Conservation (phyloP, 2,329 filamentous ascomycete species). For the Aspergillus sp. region DNA sequence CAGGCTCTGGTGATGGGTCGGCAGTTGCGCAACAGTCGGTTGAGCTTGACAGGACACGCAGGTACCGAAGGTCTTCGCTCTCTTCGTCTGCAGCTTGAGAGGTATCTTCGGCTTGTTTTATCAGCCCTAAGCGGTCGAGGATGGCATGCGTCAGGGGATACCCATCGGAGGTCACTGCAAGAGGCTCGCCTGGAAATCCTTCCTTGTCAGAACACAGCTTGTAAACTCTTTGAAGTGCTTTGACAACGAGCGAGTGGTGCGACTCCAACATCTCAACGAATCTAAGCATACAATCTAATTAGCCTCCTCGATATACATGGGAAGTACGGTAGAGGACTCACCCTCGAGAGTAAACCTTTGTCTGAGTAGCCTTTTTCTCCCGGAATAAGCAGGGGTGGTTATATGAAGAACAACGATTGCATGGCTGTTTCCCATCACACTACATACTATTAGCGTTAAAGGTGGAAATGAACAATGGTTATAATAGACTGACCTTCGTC, state of each 20-base stretch:
- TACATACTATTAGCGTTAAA: constrained; percentile 21
- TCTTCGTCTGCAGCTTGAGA: constrained; percentile 37
- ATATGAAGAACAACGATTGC: constrained; percentile 44
- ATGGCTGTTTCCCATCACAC: constrained; percentile 48
- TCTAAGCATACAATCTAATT: constrained; percentile 21
- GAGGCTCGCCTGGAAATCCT: constrained; percentile 44
- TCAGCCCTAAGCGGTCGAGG: constrained; percentile 42
- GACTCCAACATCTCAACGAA: constrained; percentile 48
- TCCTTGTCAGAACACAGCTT: constrained; percentile 43
- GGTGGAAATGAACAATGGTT: not conserved
- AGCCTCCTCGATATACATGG: not conserved
- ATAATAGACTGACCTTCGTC: constrained; percentile 38
- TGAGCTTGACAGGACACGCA: constrained; percentile 36
- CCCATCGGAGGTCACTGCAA: constrained; percentile 39
- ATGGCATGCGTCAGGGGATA: constrained; percentile 45
- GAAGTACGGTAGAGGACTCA: constrained; percentile 16
- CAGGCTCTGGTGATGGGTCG: constrained; percentile 39
- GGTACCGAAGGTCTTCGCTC: constrained; percentile 36
- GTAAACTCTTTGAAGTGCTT: constrained; percentile 43
- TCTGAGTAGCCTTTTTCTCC: constrained; percentile 45
- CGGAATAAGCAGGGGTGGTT: constrained; percentile 47
- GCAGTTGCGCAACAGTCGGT: constrained; percentile 38
- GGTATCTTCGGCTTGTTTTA: constrained; percentile 44
- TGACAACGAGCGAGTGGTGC: constrained; percentile 43
- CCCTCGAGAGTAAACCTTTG: constrained; percentile 46